Conservation (phyloP, 1,284 basidiomycete species). For the Taiwanofungus camphoratus region DNA sequence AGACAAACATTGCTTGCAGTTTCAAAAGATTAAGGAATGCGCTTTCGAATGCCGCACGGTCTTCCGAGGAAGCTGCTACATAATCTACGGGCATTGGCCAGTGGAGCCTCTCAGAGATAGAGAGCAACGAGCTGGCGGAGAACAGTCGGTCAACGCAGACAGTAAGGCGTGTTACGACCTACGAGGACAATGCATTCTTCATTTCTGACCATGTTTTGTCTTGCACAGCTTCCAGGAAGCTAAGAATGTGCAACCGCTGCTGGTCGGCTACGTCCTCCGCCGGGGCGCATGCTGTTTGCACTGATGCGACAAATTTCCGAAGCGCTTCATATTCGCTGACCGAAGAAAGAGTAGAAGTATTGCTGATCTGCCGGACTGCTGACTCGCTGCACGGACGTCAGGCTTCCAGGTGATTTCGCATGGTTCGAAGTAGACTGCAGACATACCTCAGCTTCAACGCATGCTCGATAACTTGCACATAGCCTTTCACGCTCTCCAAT, state of each 20-base stretch:
- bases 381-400: constrained; percentile 41
- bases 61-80: constrained; percentile 37
- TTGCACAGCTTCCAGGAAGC: constrained; percentile 52
- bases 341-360: constrained; percentile 33
- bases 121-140: constrained; percentile 48
- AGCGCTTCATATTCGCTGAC: constrained; percentile 58
- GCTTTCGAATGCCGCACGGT: constrained; percentile 62
- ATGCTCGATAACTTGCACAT: constrained; percentile 69
- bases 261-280: constrained; percentile 42
- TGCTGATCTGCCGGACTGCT: constrained; percentile 44
- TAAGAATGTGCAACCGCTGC: constrained; percentile 47
- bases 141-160: constrained; percentile 3
- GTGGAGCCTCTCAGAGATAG: constrained; percentile 63
- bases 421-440: constrained; percentile 13
- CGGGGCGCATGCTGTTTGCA: constrained; percentile 36
- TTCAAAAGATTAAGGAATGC: constrained; percentile 72
- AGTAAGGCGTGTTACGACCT: constrained; percentile 22
- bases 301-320: constrained; percentile 50
- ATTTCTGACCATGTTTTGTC: constrained; percentile 74
- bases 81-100: constrained; percentile 82
- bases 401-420: neutral
- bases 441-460: constrained; percentile 69
- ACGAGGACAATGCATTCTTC: constrained; percentile 61
- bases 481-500: constrained; percentile 68
- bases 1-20: constrained; percentile 70